phyloP scores from a whole-genome alignment of 2,329 filamentous ascomycete species.

The Fusarium agapanthi region DNA sequence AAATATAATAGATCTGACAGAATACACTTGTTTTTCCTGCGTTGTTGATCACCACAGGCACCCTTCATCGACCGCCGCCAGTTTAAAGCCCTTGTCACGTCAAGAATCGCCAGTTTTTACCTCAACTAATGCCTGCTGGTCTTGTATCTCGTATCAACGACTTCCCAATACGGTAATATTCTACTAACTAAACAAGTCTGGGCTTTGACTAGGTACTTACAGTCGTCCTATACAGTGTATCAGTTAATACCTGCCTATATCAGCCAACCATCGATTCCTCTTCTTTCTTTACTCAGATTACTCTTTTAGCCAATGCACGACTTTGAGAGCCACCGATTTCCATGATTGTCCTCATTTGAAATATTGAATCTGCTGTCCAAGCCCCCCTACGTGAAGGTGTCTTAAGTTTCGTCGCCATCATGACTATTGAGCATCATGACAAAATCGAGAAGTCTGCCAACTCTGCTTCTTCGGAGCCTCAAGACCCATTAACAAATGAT shows the following conservation, averaged over 20 bases:
- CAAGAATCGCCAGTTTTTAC: neutral
- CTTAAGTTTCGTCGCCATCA: slow-evolving; percentile 7
- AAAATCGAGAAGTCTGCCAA: slow-evolving; percentile 21
- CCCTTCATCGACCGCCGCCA: neutral
- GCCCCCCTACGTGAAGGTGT: neutral
- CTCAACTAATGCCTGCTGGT: slow-evolving; percentile 2
- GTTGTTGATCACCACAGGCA: neutral
- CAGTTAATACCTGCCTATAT: slow-evolving; percentile 7
- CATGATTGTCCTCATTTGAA: neutral
- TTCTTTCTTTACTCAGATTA: neutral
- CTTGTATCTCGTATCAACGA: slow-evolving; percentile 32
- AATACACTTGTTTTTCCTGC: neutral
- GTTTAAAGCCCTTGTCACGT: slow-evolving; percentile 2
- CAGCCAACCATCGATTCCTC: slow-evolving; percentile 2
- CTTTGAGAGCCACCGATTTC: neutral
- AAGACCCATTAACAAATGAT: neutral
- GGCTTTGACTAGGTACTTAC: neutral
- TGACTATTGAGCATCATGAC: slow-evolving; percentile 22
- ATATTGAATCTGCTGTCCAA: neutral
- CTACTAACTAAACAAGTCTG: neutral
- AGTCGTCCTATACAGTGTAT: neutral
- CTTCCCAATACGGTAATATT: neutral
- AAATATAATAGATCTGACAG: neutral
- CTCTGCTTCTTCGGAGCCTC: slow-evolving; percentile 11
- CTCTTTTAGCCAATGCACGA: neutral